Evolutionary conservation across 495 filamentous ascomycete genomes (phyloP).

Genomic region (Tirmania nivea): DNA sequence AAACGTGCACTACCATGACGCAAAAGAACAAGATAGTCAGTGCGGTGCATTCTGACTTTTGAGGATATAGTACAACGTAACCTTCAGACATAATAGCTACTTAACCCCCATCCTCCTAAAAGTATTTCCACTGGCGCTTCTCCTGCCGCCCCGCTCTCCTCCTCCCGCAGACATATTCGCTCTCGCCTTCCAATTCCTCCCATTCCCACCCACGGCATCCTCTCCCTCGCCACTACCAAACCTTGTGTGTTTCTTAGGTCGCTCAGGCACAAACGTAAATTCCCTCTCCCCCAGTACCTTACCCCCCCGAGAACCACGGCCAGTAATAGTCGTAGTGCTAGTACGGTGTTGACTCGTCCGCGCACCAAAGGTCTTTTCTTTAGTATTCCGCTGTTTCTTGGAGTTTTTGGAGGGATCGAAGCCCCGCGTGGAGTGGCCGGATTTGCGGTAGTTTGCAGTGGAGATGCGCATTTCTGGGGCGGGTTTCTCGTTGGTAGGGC

Average conservation of each 20-base stretch:
- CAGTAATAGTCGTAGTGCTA: conserved; percentile 19
- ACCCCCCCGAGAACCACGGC: conserved; percentile 27
- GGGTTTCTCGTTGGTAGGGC: conserved; percentile 1
- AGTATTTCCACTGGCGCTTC: conserved; percentile 54
- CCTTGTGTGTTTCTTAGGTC: conserved; percentile 31
- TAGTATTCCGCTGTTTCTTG: conserved; percentile 14
- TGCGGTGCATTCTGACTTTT: too few relatives aligned
- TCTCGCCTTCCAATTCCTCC: conserved; percentile 10
- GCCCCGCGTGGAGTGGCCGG: conserved; percentile 27
- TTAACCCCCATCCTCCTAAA: conserved; percentile 25
- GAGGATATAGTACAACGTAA: too few relatives aligned
- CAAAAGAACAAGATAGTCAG: too few relatives aligned
- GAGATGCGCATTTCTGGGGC: conserved; percentile 44
- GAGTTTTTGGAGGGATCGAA: conserved; percentile 11
- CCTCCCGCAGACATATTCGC: conserved; percentile 18
- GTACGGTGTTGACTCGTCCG: conserved; percentile 21
- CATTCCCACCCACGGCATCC: conserved; percentile 8
- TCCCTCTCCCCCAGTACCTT: conserved; percentile 63
- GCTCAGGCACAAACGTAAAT: conserved; percentile 55
- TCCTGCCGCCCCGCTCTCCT: conserved; percentile 26
- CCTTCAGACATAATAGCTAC: too few relatives aligned
- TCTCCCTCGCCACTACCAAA: conserved; percentile 12
- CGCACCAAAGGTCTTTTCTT: conserved; percentile 48
- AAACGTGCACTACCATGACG: too few relatives aligned
- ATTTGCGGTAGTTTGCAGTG: conserved; percentile 35